Evolutionary conservation across 768 basidiomycete species (phyloP), one percentile per base, ranked within the genome.

Genomic region (Terana coerulea): DNA sequence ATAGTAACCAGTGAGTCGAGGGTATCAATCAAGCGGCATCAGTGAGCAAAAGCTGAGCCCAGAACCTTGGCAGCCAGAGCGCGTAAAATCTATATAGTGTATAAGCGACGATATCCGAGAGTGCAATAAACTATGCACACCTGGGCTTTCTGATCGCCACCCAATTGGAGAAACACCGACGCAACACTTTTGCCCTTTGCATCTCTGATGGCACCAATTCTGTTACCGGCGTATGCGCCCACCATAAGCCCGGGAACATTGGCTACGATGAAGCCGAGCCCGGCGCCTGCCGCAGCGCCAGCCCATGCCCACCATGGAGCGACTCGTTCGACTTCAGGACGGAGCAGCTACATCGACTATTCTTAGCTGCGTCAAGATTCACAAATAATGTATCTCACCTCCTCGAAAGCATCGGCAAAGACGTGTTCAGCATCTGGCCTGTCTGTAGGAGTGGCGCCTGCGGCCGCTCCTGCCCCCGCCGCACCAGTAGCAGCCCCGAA

Each of bases 131-230:
- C 41, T 10, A n/a, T 31, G 49, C 73, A 57, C 61, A 91, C 93
- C 81, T 95, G 89, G 42, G 93, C 91, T 66, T 91, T 95, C 75
- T 94, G 87, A 45, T 72, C 72, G 2, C 82, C 79, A 15, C 82
- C 85, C 22, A 97, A 75, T 19, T 88, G 79, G 40, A 74, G 70
- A 66, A 98, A 98, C 15, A 97, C 94, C 8, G 86, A 78, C 2
- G 89, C 92, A 21, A 98, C 93, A 55, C 87, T 88, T 76, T 91
- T 92, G 9, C 94, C 89, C 72, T 98, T 98, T 3, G 94, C 94
- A 62, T 98, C 94, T 51, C 94, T 76, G 41, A 98, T 75, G 3
- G 93, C 91, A 36, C 94, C 94, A 25, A 97, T 70, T n/a, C 91
- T 75, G 64, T 94, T 95, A 0, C 94, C 94, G 0, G 91, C 90